A percentile compares a stretch with the other conserved stretches of the same genome.
phyloP scores from a whole-genome alignment of 148 eudicot species.

The Pouteria glomerata region DNA sequence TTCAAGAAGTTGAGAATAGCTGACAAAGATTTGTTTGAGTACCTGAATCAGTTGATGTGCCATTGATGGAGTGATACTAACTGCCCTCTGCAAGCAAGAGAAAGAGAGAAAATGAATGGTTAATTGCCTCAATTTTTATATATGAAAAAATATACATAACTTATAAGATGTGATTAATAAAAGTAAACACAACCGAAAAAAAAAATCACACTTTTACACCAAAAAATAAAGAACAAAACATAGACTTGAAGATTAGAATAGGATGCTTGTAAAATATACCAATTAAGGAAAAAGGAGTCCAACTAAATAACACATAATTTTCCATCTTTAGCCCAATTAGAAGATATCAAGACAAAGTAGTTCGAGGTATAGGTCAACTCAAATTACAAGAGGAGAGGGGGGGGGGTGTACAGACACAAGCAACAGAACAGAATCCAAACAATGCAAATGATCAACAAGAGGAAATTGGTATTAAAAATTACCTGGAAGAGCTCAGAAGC shows the following conservation, averaged over 20 bases:
- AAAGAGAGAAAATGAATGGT: not conserved
- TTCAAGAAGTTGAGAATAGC: slow-evolving; percentile 1
- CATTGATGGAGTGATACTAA: slow-evolving; percentile 67
- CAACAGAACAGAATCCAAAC: not conserved
- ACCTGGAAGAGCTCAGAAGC: slow-evolving; percentile 82
- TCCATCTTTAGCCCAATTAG: no score
- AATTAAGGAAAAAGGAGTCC: no score
- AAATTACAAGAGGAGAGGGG: no score
- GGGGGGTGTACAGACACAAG: no score
- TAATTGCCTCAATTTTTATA: not conserved
- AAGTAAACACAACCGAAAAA: not conserved
- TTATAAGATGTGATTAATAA: not conserved
- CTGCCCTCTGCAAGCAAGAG: slow-evolving; percentile 53
- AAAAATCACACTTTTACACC: not conserved
- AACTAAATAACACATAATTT: no score
- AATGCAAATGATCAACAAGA: not conserved
- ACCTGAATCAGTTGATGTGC: slow-evolving; percentile 81
- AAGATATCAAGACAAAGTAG: no score
- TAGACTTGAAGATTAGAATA: not conserved
- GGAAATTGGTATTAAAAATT: not conserved
- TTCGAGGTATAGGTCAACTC: no score
- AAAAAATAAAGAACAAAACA: not conserved
- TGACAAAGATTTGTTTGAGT: not conserved
- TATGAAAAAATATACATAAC: not conserved
- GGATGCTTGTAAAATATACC: not conserved